A percentile compares a stretch with the other conserved stretches of the same genome.
These are phyloP conservation scores for Magnaporthiopsis rhizophila DNA, from an alignment of 2,329 filamentous ascomycete species.

Conservation along the genomic window DNA sequence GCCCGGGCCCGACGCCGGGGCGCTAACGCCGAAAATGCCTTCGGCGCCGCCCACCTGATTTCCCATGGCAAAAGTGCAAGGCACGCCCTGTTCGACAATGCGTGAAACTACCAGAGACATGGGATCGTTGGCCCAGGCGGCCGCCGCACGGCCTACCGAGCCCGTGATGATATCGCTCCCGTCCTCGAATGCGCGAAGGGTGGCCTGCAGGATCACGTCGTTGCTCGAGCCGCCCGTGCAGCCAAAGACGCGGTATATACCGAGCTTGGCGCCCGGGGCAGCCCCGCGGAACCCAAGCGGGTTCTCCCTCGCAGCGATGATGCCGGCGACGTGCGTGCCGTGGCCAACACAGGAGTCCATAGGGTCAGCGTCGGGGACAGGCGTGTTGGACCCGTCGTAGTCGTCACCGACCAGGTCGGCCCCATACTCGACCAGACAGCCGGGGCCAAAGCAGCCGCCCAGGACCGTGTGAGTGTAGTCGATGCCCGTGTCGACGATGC, in stretches of 20 bases:
- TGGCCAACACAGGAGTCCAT: constrained; percentile 9
- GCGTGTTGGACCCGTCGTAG: constrained; percentile 5
- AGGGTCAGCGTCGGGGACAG: constrained; percentile 8
- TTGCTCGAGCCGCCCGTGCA: constrained; percentile 5
- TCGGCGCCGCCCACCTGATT: constrained; percentile 14
- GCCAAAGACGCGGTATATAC: constrained; percentile 10
- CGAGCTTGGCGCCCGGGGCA: constrained; percentile 8
- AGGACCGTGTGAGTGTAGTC: constrained; percentile 32
- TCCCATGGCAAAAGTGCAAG: constrained; percentile 19
- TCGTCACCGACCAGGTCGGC: constrained; percentile 7
- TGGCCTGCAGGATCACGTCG: constrained; percentile 28
- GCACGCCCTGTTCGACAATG: constrained; percentile 18
- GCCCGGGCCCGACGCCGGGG: background rate
- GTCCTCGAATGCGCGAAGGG: constrained; percentile 34
- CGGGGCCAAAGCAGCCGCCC: constrained; percentile 29
- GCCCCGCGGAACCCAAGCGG: constrained; percentile 2
- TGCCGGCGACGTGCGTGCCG: constrained; percentile 13
- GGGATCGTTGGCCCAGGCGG: constrained; percentile 20
- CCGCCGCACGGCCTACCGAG: constrained; percentile 18
- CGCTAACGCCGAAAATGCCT: constrained; percentile 2
- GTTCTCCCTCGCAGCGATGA: constrained; percentile 9
- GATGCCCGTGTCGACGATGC: constrained; percentile 27
- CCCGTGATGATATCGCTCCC: constrained; percentile 26
- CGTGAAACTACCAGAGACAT: constrained; percentile 19
- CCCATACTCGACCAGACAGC: constrained; percentile 10